Evolutionary conservation across 1,139 yeast species (phyloP), one percentile per base, ranked within the genome.

Genomic region (Debaryomycetaceae sp.): DNA sequence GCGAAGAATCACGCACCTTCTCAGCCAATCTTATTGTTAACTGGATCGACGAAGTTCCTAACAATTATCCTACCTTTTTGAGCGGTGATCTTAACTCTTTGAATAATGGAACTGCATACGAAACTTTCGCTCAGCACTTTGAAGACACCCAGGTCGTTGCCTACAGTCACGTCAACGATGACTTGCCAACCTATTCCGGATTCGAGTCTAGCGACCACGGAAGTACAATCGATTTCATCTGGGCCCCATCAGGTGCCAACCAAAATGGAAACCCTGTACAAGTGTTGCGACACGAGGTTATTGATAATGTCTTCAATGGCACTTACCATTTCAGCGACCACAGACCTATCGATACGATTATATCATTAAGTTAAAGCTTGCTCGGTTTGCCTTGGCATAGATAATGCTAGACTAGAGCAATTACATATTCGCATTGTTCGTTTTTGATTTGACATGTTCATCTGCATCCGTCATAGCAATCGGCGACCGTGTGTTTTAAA

Each of bases 21-120:
- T 55, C 66, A 38, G 58, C 69, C 5, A 49, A 58, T 23, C 56
- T 67, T 17, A 68, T 74, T 17, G 63, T 68, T 24, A 57, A 64
- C 8, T 54, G 72, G 55, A 58, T 67, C 40, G 53, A 58, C 22
- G 52, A 54, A 14, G 53, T 59, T 29, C 62, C 66, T 4, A 60
- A 64, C 24, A 50, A 53, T 6, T 64, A 63, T 24, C 70, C 72
- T 1, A 66, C 70, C 1, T 58, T 75, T 39, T 55, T 68, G 41
- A 56, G 62, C 37, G 76, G 76, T 13, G 76, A 73, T 51, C 68
- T 73, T 57, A 73, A 73, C 47, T 66, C 76, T 0, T 54, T 58
- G 14, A 47, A 62, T 5, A 45, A 51, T 8, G 75, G 69, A 14
- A 46, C 49, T 37, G 69, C 67, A 11, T 75, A 68, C 56, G 37